These are phyloP conservation scores for Trichoderma sp. DNA, from an alignment of 2,329 filamentous ascomycete species.

Conservation along the genomic window DNA sequence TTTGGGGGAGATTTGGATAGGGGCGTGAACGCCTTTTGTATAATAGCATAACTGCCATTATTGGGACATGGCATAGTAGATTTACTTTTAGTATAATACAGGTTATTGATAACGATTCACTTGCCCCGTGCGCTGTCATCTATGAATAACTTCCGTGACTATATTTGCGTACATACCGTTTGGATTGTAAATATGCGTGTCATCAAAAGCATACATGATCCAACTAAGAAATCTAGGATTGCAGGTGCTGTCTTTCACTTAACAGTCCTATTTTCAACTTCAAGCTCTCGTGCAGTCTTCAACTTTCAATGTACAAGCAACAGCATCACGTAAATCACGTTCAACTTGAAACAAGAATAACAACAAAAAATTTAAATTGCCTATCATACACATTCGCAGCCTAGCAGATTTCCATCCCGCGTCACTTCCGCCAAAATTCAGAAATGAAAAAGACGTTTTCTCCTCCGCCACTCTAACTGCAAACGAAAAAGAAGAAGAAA, in stretches of 20 bases:
- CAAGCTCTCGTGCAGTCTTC: too few relatives aligned
- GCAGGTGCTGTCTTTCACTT: not conserved
- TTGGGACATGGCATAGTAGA: not conserved
- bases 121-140: not conserved
- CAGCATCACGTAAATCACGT: not conserved
- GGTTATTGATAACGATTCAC: not conserved
- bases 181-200: not conserved
- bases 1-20: not conserved
- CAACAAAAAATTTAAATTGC: slow-evolving; percentile 36
- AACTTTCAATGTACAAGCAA: not conserved
- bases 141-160: not conserved
- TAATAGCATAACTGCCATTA: not conserved
- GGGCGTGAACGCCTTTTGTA: not conserved
- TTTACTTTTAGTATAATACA: not conserved
- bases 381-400: slow-evolving; percentile 36
- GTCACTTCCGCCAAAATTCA: slow-evolving; percentile 13
- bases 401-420: slow-evolving; percentile 22
- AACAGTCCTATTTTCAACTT: not conserved
- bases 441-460: not conserved
- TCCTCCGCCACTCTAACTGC: slow-evolving; percentile 27
- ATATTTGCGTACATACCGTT: not conserved
- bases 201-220: not conserved
- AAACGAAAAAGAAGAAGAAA: slow-evolving; percentile 17
- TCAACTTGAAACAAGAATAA: not conserved
- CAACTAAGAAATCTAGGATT: not conserved